Evolutionary conservation across 2,329 filamentous ascomycete species (phyloP), one percentile per base, ranked within the genome.

Genomic region (Aspergillus versicolor): DNA sequence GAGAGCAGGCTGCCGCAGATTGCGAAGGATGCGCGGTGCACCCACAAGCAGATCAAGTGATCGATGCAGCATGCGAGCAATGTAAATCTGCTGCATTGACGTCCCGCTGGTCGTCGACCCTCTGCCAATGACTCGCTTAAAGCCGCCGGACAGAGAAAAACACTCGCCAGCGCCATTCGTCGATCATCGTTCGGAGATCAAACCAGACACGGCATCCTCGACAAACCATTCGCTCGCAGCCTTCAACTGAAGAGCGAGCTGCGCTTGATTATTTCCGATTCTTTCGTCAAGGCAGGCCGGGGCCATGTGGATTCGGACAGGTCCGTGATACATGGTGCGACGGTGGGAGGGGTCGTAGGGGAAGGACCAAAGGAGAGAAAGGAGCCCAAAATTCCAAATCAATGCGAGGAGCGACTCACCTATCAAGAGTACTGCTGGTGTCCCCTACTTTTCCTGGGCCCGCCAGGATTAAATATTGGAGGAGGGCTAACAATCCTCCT

Each of bases 351-450:
- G 9, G 37, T 19, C 19, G 43, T 30, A 43, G 49, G 27, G 42
- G 21, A 38, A 19, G 19, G 19, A 19, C 2, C 19, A 2, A 19
- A 19, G 45, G 52, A 34, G 46, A 42, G 34, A 47, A 60, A 52
- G 44, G 30, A 37, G 45, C 57, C 48, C 47, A 48, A 24, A 52
- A 61, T 43, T 54, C 41, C 63, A 63, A 56, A 52, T 50, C 37
- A 55, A 21, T 7, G 30, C 17, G 62, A 40, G 27, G 38, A 47
- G 41, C 49, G 66, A 82, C 91, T 88, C 86, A 97, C 93, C 91
- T 95, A 80, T 97, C 93, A 75, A 97, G 79, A 73, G 87, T 82
- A 62, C 91, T 88, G 73, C 95, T 84, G 27, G 88, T 84, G 67
- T 84, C 82, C 70, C 89, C 91, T 63, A 96, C 75, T 75, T 77